Evolutionary conservation across 768 basidiomycete genomes (phyloP), one percentile per base, ranked within the genome.

Genomic region (Lactifluus volemus): DNA sequence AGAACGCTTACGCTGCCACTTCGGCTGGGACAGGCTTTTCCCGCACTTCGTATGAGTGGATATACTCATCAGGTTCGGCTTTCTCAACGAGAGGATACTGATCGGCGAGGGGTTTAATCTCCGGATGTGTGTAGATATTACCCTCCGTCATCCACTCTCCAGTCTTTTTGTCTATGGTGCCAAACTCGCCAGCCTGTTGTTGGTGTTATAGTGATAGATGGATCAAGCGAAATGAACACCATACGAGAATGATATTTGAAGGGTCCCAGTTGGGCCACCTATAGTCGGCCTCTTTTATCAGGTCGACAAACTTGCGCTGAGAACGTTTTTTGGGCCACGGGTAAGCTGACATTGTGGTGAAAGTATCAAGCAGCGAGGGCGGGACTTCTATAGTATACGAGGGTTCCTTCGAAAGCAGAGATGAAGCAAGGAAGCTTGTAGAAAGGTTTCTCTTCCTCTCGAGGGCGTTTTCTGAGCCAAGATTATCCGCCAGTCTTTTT

Each of bases 191-290:
- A 9, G 56, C 30, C 56, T 62, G 41, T 42, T 34, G 34, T 30
- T 7, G 50, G 7, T 34, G 12, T 17, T 12, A 17, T 11, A 1
- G 5, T 11, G 19, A 12, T 44, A 1, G 53, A 39, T 30, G 25
- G 25, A 29, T 30, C 34, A 19, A 12, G 2, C 4, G 48, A 41
- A 3, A 38, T 10, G 19, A 34, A 25, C 6, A 11, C 55, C n/a
- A 21, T 25, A 60, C 60, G 17, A 5, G 34, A 11, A 62, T 36
- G 30, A n/a, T 21, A 17, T 12, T 53, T 17, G 51, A 30, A 14
- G 51, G 51, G 30, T 58, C 51, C 61, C 61, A 62, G 25, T 58
- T 62, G 9, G 61, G 42, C 51, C 50, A 62, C 17, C 53, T 53
- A 29, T 45, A 19, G 17, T 36, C n/a, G 0, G 51, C 45, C 32